Conservation (phyloP, 2,329 filamentous ascomycete genomes). For the Magnaporthiopsis rhizophila region DNA sequence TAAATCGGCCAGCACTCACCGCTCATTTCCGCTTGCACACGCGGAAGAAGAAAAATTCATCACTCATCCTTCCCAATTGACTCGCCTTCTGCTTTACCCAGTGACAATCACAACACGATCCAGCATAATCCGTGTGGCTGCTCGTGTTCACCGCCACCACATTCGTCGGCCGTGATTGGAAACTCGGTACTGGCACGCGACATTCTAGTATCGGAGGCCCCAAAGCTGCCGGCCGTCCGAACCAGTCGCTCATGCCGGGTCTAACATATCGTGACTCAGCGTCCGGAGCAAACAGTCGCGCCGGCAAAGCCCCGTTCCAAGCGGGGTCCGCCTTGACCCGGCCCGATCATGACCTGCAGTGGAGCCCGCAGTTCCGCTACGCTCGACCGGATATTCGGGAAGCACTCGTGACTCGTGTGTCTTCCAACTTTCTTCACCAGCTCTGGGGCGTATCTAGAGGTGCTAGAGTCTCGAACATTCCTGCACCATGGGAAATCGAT, state of each 20-base stretch:
- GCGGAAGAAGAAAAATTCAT: not conserved
- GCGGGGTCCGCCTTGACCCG: too few relatives aligned
- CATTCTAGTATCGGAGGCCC: not conserved
- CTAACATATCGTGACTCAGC: not conserved
- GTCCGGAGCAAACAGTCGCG: not conserved
- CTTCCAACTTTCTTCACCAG: not conserved
- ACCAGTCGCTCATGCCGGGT: not conserved
- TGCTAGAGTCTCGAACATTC: not conserved
- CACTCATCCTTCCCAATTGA: not conserved
- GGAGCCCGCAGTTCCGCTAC: not conserved
- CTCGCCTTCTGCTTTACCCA: not conserved
- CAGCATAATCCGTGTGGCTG: not conserved
- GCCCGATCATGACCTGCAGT: not conserved
- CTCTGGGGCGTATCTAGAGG: not conserved
- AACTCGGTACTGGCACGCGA: not conserved
- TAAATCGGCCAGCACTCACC: not conserved
- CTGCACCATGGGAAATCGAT: not conserved
- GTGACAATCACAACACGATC: not conserved
- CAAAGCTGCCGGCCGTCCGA: not conserved
- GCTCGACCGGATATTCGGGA: not conserved
- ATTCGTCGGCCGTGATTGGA: not conserved
- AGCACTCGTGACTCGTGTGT: not conserved
- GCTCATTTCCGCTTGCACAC: not conserved
- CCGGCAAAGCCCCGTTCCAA: not conserved
- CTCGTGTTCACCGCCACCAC: not conserved